Evolutionary conservation across 2,329 filamentous ascomycete genomes (phyloP).

Genomic region (Paraphoma chrysanthemicola): DNA sequence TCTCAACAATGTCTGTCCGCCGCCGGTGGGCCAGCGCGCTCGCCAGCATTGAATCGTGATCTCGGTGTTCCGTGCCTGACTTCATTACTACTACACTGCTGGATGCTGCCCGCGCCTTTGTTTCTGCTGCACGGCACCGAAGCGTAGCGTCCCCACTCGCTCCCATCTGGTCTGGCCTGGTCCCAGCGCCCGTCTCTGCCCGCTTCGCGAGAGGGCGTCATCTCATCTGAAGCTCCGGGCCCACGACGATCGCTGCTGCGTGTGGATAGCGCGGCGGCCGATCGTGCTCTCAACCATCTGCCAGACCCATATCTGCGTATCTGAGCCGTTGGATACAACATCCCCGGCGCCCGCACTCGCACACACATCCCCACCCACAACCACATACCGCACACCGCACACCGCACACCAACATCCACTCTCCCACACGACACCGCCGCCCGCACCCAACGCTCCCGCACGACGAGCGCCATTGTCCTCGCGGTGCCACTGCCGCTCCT

Average conservation of each 20-base stretch:
- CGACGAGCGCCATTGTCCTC: slow-evolving; percentile 1
- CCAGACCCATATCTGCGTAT: neutral
- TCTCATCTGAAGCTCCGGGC: slow-evolving; percentile 14
- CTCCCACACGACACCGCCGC: neutral
- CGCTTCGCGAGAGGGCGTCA: slow-evolving; percentile 20
- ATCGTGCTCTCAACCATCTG: slow-evolving; percentile 22
- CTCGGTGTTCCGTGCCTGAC: no score
- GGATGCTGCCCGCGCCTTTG: neutral
- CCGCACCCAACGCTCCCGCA: neutral
- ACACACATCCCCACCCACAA: neutral
- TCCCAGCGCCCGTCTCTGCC: slow-evolving; percentile 16
- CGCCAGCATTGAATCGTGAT: neutral
- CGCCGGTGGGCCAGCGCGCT: neutral
- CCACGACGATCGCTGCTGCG: slow-evolving; percentile 16
- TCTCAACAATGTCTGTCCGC: slow-evolving; percentile 13
- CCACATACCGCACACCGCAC: neutral
- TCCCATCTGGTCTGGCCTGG: slow-evolving; percentile 1
- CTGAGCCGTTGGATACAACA: slow-evolving; percentile 1
- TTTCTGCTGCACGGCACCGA: neutral
- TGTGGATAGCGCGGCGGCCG: slow-evolving; percentile 19
- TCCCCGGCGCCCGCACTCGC: neutral
- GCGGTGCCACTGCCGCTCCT: neutral
- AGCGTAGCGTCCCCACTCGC: slow-evolving; percentile 16
- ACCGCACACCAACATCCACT: neutral
- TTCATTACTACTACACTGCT: no score